phyloP scores from a whole-genome alignment of 495 filamentous ascomycete species.

The Delitschia confertaspora region DNA sequence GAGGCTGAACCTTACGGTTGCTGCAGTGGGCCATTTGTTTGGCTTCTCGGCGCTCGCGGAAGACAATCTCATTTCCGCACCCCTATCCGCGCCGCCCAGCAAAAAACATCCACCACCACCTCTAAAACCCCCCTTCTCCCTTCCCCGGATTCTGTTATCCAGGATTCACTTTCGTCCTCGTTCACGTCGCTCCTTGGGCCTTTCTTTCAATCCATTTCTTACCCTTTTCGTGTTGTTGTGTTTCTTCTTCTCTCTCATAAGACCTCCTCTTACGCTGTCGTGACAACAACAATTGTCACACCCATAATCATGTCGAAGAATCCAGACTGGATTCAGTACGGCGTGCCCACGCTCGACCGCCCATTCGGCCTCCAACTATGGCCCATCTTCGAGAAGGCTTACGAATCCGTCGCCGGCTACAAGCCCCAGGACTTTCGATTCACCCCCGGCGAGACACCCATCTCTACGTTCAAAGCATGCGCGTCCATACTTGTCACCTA shows the following conservation, averaged over 20 bases:
- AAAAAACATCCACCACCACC: neutral
- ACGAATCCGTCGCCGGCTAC: constrained; percentile 61
- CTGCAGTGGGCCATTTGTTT: too few species aligned
- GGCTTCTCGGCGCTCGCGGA: constrained; percentile 6
- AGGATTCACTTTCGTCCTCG: constrained; percentile 3
- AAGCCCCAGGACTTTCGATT: constrained; percentile 64
- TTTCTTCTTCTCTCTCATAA: neutral
- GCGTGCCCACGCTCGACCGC: constrained; percentile 67
- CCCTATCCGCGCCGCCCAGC: constrained; percentile 7
- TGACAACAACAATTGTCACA: neutral
- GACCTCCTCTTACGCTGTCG: neutral
- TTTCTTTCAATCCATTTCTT: constrained; percentile 1
- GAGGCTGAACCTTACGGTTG: neutral
- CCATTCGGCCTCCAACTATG: constrained; percentile 89
- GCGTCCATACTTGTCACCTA: constrained; percentile 56
- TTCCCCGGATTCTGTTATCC: constrained; percentile 2
- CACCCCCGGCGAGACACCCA: constrained; percentile 54
- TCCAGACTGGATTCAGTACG: constrained; percentile 33
- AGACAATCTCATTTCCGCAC: constrained; percentile 17
- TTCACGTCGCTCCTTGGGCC: constrained; percentile 24
- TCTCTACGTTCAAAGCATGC: constrained; percentile 62
- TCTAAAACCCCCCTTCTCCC: neutral
- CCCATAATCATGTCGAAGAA: constrained; percentile 21
- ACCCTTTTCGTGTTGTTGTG: neutral
- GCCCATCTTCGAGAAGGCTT: constrained; percentile 85